Evolutionary conservation across 305 asterid species (phyloP).

Genomic region (Fraxinus sp.): DNA sequence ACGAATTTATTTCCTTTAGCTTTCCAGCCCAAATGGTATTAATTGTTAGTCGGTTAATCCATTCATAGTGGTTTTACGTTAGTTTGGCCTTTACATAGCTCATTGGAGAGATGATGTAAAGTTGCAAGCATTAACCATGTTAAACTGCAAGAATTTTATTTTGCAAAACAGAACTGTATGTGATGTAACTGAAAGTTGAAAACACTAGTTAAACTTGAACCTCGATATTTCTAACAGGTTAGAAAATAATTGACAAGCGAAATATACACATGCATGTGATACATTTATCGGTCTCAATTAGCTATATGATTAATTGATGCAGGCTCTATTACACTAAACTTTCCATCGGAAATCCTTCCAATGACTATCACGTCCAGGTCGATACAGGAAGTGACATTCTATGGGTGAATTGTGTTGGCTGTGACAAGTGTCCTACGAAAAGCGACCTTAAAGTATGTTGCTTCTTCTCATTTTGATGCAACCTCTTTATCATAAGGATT

Average conservation of each 20-base stretch:
- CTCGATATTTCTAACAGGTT: background rate
- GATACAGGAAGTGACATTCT: slow-evolving; percentile 98
- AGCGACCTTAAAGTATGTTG: slow-evolving; percentile 73
- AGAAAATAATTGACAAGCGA: background rate
- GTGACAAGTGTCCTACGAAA: slow-evolving; percentile 74
- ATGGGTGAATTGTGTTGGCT: slow-evolving; percentile 91
- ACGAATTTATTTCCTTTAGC: background rate
- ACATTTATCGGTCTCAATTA: background rate
- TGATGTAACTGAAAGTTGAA: background rate
- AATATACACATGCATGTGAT: background rate
- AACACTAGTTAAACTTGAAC: background rate
- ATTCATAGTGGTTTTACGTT: background rate
- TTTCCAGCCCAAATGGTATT: background rate
- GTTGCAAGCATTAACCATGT: slow-evolving; percentile 2
- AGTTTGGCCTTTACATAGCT: slow-evolving; percentile 8
- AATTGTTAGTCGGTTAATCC: background rate
- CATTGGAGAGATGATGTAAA: background rate
- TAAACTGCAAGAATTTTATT: background rate
- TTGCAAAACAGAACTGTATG: background rate
- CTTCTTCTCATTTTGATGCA: background rate
- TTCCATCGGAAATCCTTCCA: slow-evolving; percentile 46
- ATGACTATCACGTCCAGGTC: slow-evolving; percentile 84
- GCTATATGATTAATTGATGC: no score
- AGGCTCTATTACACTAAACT: no score
- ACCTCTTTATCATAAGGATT: background rate